A percentile compares a stretch with the other conserved stretches of the same genome.
Conservation (phyloP, 1,139 yeast species). For the Sugiyamaella castrensis region DNA sequence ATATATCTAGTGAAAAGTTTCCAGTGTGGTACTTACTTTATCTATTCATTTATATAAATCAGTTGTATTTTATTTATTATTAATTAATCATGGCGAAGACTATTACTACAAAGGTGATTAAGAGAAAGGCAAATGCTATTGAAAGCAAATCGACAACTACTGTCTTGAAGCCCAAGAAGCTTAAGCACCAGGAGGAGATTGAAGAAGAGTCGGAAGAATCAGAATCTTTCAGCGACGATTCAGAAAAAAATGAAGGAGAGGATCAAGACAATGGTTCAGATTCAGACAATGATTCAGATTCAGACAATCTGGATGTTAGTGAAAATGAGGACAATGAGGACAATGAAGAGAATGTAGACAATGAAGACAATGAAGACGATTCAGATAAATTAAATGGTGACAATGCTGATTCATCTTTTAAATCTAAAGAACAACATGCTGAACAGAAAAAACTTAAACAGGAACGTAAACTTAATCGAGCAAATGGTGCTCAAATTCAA, state of each 20-base stretch:
- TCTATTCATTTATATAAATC: not conserved
- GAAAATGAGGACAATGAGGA: conserved; percentile 31
- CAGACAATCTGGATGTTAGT: conserved; percentile 18
- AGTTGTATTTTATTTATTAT: not conserved
- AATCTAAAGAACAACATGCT: conserved; percentile 57
- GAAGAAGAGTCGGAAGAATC: conserved; percentile 13
- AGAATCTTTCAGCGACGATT: conserved; percentile 13
- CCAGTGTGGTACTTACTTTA: too few relatives aligned
- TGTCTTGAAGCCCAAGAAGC: conserved; percentile 16
- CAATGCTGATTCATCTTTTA: conserved; percentile 21
- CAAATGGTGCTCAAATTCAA: conserved; percentile 81
- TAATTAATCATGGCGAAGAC: not conserved
- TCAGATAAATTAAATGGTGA: conserved; percentile 30
- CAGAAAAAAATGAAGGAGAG: conserved; percentile 14
- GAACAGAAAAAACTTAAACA: conserved; percentile 76
- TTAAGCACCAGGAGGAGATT: conserved; percentile 4
- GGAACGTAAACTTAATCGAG: conserved; percentile 84
- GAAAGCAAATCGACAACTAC: conserved; percentile 3
- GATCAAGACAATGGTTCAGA: conserved; percentile 27
- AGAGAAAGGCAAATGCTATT: conserved; percentile 10
- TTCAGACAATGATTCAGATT: conserved; percentile 32
- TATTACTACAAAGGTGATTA: conserved; percentile 4
- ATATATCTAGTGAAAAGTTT: too few relatives aligned
- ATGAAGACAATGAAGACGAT: conserved; percentile 30
- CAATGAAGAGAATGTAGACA: conserved; percentile 33